Evolutionary conservation across 2,329 filamentous ascomycete genomes (phyloP).

Genomic region (Sarocladium strictum): DNA sequence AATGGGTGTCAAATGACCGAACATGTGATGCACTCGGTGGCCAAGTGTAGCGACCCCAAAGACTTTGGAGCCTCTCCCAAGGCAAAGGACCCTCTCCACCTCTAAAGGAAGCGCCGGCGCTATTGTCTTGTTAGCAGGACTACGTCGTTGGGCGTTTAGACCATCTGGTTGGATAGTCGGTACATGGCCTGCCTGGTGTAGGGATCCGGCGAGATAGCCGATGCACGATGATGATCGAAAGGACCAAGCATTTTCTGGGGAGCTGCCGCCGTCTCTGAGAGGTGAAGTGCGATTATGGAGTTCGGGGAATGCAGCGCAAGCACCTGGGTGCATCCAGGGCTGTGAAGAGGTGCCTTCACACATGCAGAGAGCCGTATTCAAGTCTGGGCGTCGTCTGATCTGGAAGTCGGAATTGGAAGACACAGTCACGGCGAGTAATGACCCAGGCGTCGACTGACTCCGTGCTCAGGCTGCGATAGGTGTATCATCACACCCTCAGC

Average conservation of each 20-base stretch:
- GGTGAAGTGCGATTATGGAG: background rate
- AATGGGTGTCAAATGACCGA: background rate
- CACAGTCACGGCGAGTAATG: slow-evolving; percentile 5
- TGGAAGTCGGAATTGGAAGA: background rate
- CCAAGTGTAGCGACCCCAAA: background rate
- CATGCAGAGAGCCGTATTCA: background rate
- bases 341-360: background rate
- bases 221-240: slow-evolving; percentile 9
- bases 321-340: too few relatives aligned
- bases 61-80: background rate
- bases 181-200: background rate
- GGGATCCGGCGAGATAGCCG: slow-evolving; percentile 8
- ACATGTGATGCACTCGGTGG: slow-evolving; percentile 3
- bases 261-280: background rate
- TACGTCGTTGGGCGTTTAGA: background rate
- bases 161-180: background rate
- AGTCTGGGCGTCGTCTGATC: background rate
- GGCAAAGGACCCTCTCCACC: background rate
- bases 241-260: background rate
- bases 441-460: background rate
- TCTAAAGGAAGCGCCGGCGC: background rate
- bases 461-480: background rate
- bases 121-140: background rate
- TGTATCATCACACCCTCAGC: background rate
- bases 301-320: background rate